Evolutionary conservation across 345 rosid genomes (phyloP).

Genomic region (Pseudoturritis turrita): DNA sequence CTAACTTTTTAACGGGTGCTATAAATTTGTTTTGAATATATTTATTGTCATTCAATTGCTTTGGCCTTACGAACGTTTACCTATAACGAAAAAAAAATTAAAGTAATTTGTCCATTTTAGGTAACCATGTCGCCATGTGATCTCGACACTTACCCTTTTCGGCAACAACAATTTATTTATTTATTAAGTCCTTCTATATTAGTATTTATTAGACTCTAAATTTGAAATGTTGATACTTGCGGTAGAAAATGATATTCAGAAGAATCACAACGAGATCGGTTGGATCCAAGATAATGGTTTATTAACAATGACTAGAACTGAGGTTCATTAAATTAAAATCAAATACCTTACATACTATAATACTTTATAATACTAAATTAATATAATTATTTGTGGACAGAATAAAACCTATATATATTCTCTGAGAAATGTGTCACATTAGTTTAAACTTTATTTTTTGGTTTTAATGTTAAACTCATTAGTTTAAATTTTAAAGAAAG

Average conservation of each 20-base stretch:
- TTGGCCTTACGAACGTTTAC: background rate
- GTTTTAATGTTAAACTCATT: no score
- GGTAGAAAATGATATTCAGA: background rate
- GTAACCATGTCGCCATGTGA: background rate
- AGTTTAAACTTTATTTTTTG: background rate
- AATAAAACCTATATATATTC: background rate
- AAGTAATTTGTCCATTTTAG: background rate
- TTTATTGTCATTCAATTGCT: background rate
- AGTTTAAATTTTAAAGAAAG: background rate
- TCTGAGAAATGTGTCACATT: background rate
- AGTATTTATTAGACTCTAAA: background rate
- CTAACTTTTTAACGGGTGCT: background rate
- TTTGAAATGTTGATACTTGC: background rate
- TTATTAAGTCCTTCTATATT: background rate
- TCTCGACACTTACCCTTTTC: conserved; percentile 5
- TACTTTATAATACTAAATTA: background rate
- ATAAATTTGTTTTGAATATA: background rate
- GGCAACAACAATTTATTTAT: background rate
- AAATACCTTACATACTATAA: background rate
- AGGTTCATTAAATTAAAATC: background rate
- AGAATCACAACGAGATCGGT: background rate
- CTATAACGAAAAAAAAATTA: background rate
- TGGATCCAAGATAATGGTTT: background rate
- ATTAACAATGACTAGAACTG: background rate
- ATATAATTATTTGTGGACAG: background rate